Conservation (phyloP, 176 grass and related monocot species). For the Phoenix roebelenii region DNA sequence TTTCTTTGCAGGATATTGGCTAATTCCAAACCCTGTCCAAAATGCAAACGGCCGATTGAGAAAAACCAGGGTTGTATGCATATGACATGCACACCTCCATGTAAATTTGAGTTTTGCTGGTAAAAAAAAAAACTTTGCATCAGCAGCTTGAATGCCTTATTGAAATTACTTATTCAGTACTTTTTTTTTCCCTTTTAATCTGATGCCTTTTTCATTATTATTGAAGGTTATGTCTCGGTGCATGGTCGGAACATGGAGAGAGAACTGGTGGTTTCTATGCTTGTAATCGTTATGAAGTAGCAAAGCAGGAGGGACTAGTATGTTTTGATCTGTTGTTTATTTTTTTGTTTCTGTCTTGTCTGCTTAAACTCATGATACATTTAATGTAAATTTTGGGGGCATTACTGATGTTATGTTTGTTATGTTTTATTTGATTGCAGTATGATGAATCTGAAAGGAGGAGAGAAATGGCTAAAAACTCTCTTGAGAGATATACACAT, state of each 20-base stretch:
- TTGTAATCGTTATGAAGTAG: conserved; percentile 92
- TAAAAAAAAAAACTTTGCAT: conserved; percentile 13
- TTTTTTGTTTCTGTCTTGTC: too few relatives aligned
- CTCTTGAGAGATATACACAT: conserved; percentile 96
- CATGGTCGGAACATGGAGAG: conserved; percentile 79
- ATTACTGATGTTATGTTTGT: not conserved
- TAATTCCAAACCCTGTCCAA: conserved; percentile 96
- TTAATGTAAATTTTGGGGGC: too few relatives aligned
- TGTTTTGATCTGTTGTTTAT: not conserved
- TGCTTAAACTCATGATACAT: too few relatives aligned
- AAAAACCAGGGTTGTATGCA: conserved; percentile 99
- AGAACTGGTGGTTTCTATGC: conserved; percentile 93
- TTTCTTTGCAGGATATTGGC: conserved; percentile 75
- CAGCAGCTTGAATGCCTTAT: too few relatives aligned
- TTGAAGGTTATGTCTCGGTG: conserved; percentile 76
- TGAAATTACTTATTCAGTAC: too few relatives aligned
- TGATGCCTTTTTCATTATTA: conserved; percentile 15
- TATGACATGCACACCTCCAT: conserved; percentile 93
- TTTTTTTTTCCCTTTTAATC: not conserved
- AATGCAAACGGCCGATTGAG: conserved; percentile 93
- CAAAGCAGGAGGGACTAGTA: conserved; percentile 80
- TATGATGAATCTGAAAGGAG: conserved; percentile 86
- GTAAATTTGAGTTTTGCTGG: conserved; percentile 98
- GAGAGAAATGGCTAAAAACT: conserved; percentile 91
- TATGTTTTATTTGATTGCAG: conserved; percentile 27